phyloP scores from a whole-genome alignment of 2,329 filamentous ascomycete species.

The Ascochyta clinopodiicola region DNA sequence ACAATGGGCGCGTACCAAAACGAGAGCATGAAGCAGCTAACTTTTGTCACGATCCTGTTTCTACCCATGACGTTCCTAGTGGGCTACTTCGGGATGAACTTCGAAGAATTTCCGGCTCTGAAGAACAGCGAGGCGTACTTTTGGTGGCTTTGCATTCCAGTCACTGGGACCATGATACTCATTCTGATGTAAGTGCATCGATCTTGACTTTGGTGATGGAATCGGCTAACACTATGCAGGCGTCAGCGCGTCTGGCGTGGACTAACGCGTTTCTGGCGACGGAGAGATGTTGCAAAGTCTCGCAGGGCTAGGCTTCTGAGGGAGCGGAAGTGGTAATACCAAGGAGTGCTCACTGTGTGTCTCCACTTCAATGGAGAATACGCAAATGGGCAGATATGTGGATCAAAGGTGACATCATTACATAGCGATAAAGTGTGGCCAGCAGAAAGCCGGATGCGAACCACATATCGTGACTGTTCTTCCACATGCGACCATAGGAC shows the following conservation, averaged over 20 bases:
- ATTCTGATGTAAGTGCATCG: constrained; percentile 23
- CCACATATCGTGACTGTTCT: no score
- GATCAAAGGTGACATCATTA: no score
- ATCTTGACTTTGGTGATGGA: neutral
- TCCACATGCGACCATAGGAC: neutral
- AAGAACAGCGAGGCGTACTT: constrained; percentile 59
- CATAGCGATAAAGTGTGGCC: no score
- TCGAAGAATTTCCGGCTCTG: constrained; percentile 59
- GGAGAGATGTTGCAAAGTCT: constrained; percentile 5
- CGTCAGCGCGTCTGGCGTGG: constrained; percentile 10
- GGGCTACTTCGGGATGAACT: constrained; percentile 69
- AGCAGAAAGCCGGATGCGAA: no score
- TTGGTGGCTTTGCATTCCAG: constrained; percentile 52
- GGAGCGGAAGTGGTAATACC: constrained; percentile 2
- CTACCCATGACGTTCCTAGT: constrained; percentile 86
- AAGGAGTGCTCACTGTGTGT: no score
- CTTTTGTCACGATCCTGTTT: constrained; percentile 86
- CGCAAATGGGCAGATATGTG: no score
- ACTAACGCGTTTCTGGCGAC: constrained; percentile 6
- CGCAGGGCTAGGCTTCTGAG: neutral
- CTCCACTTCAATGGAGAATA: no score
- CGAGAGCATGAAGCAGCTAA: constrained; percentile 89
- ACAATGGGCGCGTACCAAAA: constrained; percentile 87
- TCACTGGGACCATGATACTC: constrained; percentile 43
- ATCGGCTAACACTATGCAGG: constrained; percentile 1